Evolutionary conservation across 371 early-diverging fungal genomes (phyloP).

Genomic region (Amoeboaphelidium protococcarum): DNA sequence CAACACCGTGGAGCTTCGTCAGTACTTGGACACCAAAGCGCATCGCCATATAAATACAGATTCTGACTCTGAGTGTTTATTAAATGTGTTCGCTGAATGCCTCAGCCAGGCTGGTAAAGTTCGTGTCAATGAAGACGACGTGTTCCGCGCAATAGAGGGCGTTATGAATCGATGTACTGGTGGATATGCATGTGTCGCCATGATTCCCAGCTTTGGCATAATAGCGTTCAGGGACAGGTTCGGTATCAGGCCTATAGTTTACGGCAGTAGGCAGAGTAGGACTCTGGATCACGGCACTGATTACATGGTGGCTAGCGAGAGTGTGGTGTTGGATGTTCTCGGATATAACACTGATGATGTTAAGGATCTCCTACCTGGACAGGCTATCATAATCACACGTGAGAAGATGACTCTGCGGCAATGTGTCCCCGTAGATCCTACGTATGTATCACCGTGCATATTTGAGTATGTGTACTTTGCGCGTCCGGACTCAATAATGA

Average conservation of each 20-base stretch:
- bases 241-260: conserved; percentile 78
- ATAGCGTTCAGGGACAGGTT: conserved; percentile 35
- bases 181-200: conserved; percentile 74
- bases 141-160: conserved; percentile 62
- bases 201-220: conserved; percentile 46
- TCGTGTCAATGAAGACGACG: conserved; percentile 84
- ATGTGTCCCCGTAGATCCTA: too few species aligned
- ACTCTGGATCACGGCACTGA: conserved; percentile 21
- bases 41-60: conserved; percentile 97
- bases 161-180: conserved; percentile 57
- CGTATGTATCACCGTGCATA: too few species aligned
- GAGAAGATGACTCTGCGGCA: conserved; percentile 31
- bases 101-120: conserved; percentile 8
- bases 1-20: conserved; percentile 58
- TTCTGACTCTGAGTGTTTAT: conserved; percentile 81
- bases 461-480: conserved; percentile 97
- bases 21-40: conserved; percentile 62
- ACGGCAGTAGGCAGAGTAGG: conserved; percentile 44
- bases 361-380: conserved; percentile 59
- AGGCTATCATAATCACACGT: conserved; percentile 68
- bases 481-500: conserved; percentile 85
- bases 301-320: conserved; percentile 89
- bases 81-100: conserved; percentile 68
- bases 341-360: conserved; percentile 43
- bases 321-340: conserved; percentile 64